Base-by-base conservation (phyloP, 176 grass and related monocot genomes). In the Paspalum vaginatum region DNA sequence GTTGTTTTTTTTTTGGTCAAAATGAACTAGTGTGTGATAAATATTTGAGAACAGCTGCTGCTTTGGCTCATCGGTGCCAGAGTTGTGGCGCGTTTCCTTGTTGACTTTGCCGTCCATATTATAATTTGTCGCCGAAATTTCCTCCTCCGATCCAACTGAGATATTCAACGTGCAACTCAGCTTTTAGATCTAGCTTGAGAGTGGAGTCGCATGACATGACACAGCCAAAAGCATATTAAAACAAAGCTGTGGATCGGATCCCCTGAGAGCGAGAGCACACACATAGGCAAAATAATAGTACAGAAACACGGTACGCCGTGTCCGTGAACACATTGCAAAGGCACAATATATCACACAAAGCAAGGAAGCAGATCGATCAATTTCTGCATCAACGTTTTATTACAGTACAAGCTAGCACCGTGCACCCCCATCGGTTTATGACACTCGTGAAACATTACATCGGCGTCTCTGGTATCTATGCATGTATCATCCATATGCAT, bases 401-500 rank as follows among this genome's bases (percentile, higher is more conserved):
- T 89, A 81, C 70, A 81, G 48, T 89, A 81, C 70, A 81, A 55
- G 55, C 63, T 76, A 63, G 76, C 76, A 81, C 77, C 82, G 61
- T 84, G 62, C 70, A 55, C 25, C 76, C 25, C 76, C 84, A 55
- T 79, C 52, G 72, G 63, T 27, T 27, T 2, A 47, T 42, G 63
- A 87, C 37, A 65, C 57, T 64, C 16, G 15, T 66, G 57, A 43
- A 53, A 7, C 38, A 81, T 20, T 10, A 72, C 39, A 50, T 53
- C 26, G 16, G 40, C 18, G 41, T 39, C 59, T 51, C 59, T 51
- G 75, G 42, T 38, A 22, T 43, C 32, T 32, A 3, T 32, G 32
- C 3, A 32, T 32, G 50, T 6, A 79, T 62, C 48, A 72, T 72
- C 76, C 81, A 67, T 24, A 67, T 24, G 38, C 80, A 61, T 37